phyloP scores from a whole-genome alignment of 768 basidiomycete genomes.

The Naematelia aurantialba region DNA sequence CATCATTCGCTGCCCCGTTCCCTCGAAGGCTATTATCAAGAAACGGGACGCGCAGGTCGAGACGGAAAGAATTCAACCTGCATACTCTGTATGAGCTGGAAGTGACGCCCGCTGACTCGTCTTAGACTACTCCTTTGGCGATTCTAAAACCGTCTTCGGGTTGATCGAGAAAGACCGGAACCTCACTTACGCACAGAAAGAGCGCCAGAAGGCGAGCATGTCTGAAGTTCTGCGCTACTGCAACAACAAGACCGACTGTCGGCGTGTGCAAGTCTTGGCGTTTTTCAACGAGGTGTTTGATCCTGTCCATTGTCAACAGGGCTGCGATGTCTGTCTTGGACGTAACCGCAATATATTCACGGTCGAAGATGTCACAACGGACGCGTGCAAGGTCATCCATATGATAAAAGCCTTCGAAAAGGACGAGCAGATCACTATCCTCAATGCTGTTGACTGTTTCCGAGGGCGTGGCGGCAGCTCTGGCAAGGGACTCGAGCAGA shows the following conservation, averaged over 20 bases:
- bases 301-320: constrained; percentile 60
- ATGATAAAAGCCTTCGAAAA: constrained; percentile 58
- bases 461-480: constrained; percentile 60
- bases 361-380: constrained; percentile 60
- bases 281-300: constrained; percentile 84
- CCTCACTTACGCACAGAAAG: constrained; percentile 59
- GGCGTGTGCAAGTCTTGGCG: constrained; percentile 78
- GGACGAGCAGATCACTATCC: constrained; percentile 60
- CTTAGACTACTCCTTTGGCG: constrained; percentile 64
- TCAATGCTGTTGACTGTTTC: constrained; percentile 62
- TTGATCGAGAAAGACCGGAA: constrained; percentile 62
- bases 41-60: constrained; percentile 93
- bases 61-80: constrained; percentile 82
- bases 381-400: constrained; percentile 59
- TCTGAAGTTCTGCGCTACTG: constrained; percentile 75
- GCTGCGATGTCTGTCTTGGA: constrained; percentile 79
- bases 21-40: constrained; percentile 88
- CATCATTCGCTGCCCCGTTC: constrained; percentile 78
- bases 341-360: constrained; percentile 53
- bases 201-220: constrained; percentile 64
- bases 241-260: constrained; percentile 74
- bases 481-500: constrained; percentile 56
- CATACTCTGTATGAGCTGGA: constrained; percentile 65
- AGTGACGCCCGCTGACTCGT: constrained; percentile 7
- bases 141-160: constrained; percentile 58